Conservation (phyloP, 148 eudicot species). For the Polygonum maritimum region DNA sequence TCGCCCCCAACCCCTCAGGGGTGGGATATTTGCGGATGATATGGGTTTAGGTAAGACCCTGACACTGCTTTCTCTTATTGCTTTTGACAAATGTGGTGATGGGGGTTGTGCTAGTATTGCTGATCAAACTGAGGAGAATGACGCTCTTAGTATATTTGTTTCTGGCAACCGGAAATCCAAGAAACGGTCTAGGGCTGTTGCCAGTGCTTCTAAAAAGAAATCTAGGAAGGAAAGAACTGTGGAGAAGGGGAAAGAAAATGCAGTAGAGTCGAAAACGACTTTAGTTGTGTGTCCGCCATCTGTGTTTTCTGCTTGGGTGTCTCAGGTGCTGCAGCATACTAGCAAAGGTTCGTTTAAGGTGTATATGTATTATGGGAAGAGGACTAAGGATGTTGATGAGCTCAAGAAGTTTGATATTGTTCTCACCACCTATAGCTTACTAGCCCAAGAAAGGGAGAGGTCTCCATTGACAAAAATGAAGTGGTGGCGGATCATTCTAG, state of each 20-base stretch:
- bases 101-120: constrained; percentile 2
- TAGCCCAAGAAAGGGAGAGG: constrained; percentile 15
- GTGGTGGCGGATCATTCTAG: constrained; percentile 85
- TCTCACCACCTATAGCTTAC: constrained; percentile 67
- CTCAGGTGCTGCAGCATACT: constrained; percentile 68
- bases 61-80: constrained; percentile 76
- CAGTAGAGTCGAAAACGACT: constrained; percentile 32
- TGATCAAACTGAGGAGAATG: constrained; percentile 19
- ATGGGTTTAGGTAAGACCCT: constrained; percentile 98
- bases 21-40: constrained; percentile 95
- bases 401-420: constrained; percentile 74
- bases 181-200: constrained; percentile 23
- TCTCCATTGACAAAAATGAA: constrained; percentile 63
- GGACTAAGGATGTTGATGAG: constrained; percentile 51
- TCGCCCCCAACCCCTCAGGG: constrained; percentile 66
- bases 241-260: constrained; percentile 8
- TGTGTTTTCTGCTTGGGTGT: constrained; percentile 76
- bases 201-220: constrained; percentile 31
- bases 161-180: constrained; percentile 21
- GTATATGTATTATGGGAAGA: constrained; percentile 75
- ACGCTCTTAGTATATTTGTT: not conserved
- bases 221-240: constrained; percentile 26
- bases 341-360: constrained; percentile 43
- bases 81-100: constrained; percentile 41
- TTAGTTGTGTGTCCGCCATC: constrained; percentile 79